These are phyloP conservation scores for Chlamydomonas incerta DNA, from an alignment of 139 green algal genomes.

Conservation along the genomic window DNA sequence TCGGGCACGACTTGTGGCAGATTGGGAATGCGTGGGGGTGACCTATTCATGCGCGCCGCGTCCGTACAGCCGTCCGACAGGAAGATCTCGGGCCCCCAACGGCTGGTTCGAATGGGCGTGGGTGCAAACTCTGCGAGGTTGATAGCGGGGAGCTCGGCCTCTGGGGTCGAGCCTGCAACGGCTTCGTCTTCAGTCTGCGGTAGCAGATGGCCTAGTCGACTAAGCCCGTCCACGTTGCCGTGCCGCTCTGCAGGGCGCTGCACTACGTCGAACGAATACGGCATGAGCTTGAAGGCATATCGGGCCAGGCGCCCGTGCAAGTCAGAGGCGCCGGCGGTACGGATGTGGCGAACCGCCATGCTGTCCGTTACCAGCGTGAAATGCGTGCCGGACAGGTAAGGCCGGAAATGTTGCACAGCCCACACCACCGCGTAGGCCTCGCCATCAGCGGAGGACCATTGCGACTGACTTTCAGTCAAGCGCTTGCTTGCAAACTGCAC, in stretches of 20 bases:
- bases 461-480: neutral
- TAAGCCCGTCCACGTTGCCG: conserved; percentile 31
- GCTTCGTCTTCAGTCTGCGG: too few relatives aligned
- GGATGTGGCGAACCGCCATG: conserved; percentile 14
- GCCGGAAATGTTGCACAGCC: conserved; percentile 33
- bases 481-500: neutral
- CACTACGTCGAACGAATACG: conserved; percentile 34
- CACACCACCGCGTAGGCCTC: conserved; percentile 36
- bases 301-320: conserved; percentile 19
- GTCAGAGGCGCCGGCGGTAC: conserved; percentile 6
- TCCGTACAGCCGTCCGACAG: too few relatives aligned
- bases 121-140: too few relatives aligned
- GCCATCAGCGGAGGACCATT: conserved; percentile 34
- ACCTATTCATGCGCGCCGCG: too few relatives aligned
- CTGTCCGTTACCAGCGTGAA: conserved; percentile 52
- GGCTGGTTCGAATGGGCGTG: too few relatives aligned
- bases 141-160: too few relatives aligned
- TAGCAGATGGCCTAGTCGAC: neutral
- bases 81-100: too few relatives aligned
- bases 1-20: too few relatives aligned
- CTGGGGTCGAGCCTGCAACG: too few relatives aligned
- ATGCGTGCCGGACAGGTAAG: conserved; percentile 36
- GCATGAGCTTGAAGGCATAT: conserved; percentile 43
- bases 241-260: neutral
- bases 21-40: too few relatives aligned